Conservation (phyloP, 345 rosid species). For the Diplotaxis tenuifolia region DNA sequence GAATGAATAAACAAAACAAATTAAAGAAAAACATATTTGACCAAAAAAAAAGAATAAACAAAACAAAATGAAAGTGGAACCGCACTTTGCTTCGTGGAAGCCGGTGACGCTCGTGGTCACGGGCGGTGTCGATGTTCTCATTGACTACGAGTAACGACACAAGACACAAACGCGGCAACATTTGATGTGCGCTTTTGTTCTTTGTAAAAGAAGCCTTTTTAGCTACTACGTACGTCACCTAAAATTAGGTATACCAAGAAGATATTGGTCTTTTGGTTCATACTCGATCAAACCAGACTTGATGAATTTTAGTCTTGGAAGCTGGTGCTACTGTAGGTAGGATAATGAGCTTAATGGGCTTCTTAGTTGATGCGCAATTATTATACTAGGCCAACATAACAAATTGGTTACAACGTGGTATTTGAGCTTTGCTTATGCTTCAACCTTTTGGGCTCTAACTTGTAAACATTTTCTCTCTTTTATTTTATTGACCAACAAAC, state of each 20-base stretch:
- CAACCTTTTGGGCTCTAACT: too few species aligned
- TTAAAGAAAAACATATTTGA: not conserved
- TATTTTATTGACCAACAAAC: too few species aligned
- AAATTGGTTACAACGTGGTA: not conserved
- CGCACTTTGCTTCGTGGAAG: constrained; percentile 3
- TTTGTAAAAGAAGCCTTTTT: too few species aligned
- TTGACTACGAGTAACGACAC: not conserved
- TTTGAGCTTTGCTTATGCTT: too few species aligned
- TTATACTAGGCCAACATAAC: not conserved
- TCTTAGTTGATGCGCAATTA: not conserved
- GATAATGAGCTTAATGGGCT: not conserved
- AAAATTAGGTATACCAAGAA: too few species aligned
- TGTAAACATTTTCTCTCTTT: too few species aligned
- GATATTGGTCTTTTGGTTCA: too few species aligned
- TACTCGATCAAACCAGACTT: too few species aligned
- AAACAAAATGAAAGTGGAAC: not conserved
- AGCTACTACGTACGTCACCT: too few species aligned
- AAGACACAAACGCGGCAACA: not conserved
- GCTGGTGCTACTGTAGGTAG: too few species aligned
- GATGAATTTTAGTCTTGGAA: too few species aligned
- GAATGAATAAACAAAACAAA: not conserved
- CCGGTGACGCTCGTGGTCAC: not conserved
- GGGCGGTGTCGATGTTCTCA: not conserved
- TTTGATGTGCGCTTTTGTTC: not conserved
- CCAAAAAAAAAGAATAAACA: too few species aligned